These are phyloP conservation scores for Neopestalotiopsis sp. DNA, from an alignment of 2,329 filamentous ascomycete genomes.

Conservation along the genomic window DNA sequence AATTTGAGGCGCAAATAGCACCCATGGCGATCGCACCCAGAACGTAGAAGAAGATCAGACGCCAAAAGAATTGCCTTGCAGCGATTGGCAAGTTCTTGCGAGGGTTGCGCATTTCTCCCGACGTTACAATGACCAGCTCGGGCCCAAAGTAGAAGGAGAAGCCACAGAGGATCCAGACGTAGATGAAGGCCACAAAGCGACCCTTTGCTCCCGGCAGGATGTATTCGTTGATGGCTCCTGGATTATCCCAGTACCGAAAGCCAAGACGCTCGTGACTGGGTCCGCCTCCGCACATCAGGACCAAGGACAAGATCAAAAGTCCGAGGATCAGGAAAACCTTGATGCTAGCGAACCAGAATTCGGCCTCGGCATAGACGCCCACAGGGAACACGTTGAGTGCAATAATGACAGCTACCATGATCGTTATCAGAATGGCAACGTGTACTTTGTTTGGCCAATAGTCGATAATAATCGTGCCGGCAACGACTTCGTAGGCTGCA, in stretches of 20 bases:
- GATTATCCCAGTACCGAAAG: conserved; percentile 51
- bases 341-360: conserved; percentile 18
- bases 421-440: conserved; percentile 28
- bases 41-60: conserved; percentile 89
- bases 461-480: conserved; percentile 27
- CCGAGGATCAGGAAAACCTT: conserved; percentile 50
- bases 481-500: conserved; percentile 35
- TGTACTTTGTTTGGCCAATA: conserved; percentile 28
- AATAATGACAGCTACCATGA: conserved; percentile 26
- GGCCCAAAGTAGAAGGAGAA: conserved; percentile 76
- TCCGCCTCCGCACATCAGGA: conserved; percentile 53
- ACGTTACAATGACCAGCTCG: conserved; percentile 77
- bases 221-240: conserved; percentile 45
- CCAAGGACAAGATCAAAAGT: conserved; percentile 51
- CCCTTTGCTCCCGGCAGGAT: conserved; percentile 43
- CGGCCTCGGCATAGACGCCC: conserved; percentile 17
- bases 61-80: conserved; percentile 94
- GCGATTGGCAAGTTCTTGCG: conserved; percentile 83
- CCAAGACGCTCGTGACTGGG: conserved; percentile 49
- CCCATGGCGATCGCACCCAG: conserved; percentile 82
- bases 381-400: conserved; percentile 20
- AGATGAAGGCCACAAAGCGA: conserved; percentile 49
- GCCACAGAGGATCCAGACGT: conserved; percentile 76
- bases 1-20: conserved; percentile 53
- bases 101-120: conserved; percentile 80